phyloP scores from a whole-genome alignment of 1,284 basidiomycete species.

The Malassezia psittaci region DNA sequence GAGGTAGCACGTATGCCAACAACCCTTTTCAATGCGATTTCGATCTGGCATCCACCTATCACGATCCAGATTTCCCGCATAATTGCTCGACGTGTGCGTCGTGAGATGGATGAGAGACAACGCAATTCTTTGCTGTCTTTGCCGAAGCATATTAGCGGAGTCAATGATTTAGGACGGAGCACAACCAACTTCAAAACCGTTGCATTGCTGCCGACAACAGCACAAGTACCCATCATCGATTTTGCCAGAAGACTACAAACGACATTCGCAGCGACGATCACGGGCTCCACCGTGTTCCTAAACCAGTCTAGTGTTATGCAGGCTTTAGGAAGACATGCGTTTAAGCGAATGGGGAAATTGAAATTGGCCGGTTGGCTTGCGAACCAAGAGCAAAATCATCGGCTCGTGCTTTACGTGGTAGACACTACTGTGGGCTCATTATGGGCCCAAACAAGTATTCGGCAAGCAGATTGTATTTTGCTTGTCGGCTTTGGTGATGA shows the following conservation, averaged over 20 bases:
- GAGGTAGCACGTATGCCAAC: slow-evolving; percentile 96
- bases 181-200: slow-evolving; percentile 90
- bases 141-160: slow-evolving; percentile 29
- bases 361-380: slow-evolving; percentile 47
- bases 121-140: slow-evolving; percentile 17
- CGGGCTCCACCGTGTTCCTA: slow-evolving; percentile 35
- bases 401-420: slow-evolving; percentile 44
- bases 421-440: slow-evolving; percentile 44
- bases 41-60: slow-evolving; percentile 73
- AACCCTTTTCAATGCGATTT: slow-evolving; percentile 86
- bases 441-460: slow-evolving; percentile 44
- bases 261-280: slow-evolving; percentile 40
- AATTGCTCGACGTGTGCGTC: slow-evolving; percentile 81
- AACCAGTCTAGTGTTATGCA: slow-evolving; percentile 45
- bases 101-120: slow-evolving; percentile 55
- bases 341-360: slow-evolving; percentile 47
- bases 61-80: slow-evolving; percentile 89
- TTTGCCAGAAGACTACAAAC: slow-evolving; percentile 40
- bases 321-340: slow-evolving; percentile 42
- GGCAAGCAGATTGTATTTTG: slow-evolving; percentile 84
- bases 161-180: slow-evolving; percentile 55
- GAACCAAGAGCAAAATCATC: slow-evolving; percentile 41
- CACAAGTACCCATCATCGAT: slow-evolving; percentile 41
- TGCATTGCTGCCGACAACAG: slow-evolving; percentile 61
- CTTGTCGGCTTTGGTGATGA: slow-evolving; percentile 77